Evolutionary conservation across 2,329 filamentous ascomycete genomes (phyloP), one percentile per base, ranked within the genome.

Genomic region (Monilinia fructigena): DNA sequence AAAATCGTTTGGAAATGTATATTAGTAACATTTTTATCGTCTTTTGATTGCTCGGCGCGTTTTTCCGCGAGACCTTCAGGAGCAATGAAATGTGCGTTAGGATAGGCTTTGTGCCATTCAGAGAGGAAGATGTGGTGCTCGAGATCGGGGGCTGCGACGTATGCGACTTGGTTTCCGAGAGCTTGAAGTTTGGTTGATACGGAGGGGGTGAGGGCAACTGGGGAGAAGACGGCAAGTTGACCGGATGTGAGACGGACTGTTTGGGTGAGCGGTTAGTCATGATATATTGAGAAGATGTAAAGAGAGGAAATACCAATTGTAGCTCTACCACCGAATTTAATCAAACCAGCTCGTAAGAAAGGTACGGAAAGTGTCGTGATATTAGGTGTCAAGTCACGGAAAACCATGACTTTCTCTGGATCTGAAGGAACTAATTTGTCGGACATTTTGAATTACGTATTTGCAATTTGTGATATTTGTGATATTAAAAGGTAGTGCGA

Each of bases 101-200:
- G 93, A 76, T 86, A 98, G 35, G 86, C 90, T 59, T 85, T 80
- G 74, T 90, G 87, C 94, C 95, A 99, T 59, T 91, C 83, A 0
- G 90, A 89, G 64, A 99, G 77, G 81, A 95, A 96, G 76, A 99
- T 92, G 83, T 99, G 95, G 79, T 99, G 95, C 80, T 99, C 93
- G 63, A 91, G 83, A 77, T 99, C 95, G 1, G 90, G 86, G 0
- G 95, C 94, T 35, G 94, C 82, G 71, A 99, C 88, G 82, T 98
- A 98, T 71, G 84, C 85, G 62, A 97, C 86, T 53, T 86, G 83
- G 60, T 88, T 88, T 69, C 88, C 88, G 66, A 92, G 80, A n/a
- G 86, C 82, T 65, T 83, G 80, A 62, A 91, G 81, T 76, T 89
- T 87, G 72, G 81, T 77, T 69, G 83, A 86, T 50, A 93, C 88